A percentile compares a stretch with the other conserved stretches of the same genome.
Conservation (phyloP, 768 basidiomycete species). For the Termitomyces sp. region DNA sequence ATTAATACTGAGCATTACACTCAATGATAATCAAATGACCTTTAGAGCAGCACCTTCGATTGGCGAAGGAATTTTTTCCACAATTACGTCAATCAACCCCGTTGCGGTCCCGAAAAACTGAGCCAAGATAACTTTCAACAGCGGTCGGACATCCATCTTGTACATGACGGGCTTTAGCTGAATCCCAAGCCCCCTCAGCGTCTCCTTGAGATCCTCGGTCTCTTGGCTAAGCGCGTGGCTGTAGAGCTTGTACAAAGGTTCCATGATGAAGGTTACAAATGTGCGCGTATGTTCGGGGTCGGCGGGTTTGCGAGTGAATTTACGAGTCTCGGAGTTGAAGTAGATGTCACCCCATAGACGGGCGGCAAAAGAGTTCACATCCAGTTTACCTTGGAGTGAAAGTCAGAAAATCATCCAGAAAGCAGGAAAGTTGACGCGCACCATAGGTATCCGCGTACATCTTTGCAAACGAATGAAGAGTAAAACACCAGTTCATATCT, state of each 20-base stretch:
- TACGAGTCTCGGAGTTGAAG: conserved; percentile 79
- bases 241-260: conserved; percentile 96
- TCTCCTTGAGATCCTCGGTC: conserved; percentile 80
- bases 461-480: conserved; percentile 88
- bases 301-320: conserved; percentile 83
- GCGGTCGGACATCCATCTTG: conserved; percentile 97
- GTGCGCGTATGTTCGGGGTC: conserved; percentile 80
- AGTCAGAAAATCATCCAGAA: conserved; percentile 5
- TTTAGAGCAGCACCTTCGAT: conserved; percentile 56
- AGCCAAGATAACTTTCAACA: conserved; percentile 89
- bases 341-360: conserved; percentile 99
- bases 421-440: conserved; percentile 27
- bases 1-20: not conserved
- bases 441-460: conserved; percentile 96
- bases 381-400: conserved; percentile 57
- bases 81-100: conserved; percentile 91
- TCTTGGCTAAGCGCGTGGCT: conserved; percentile 94
- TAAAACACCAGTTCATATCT: conserved; percentile 98
- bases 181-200: conserved; percentile 76
- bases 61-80: conserved; percentile 87
- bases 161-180: conserved; percentile 89
- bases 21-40: conserved; percentile 34
- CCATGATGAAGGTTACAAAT: conserved; percentile 95
- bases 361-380: conserved; percentile 82
- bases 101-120: conserved; percentile 94